Percentiles rank a stretch among this genome's conserved stretches.
Evolutionary conservation across 2,329 filamentous ascomycete genomes (phyloP).

Genomic region (Aspergillus sp.): DNA sequence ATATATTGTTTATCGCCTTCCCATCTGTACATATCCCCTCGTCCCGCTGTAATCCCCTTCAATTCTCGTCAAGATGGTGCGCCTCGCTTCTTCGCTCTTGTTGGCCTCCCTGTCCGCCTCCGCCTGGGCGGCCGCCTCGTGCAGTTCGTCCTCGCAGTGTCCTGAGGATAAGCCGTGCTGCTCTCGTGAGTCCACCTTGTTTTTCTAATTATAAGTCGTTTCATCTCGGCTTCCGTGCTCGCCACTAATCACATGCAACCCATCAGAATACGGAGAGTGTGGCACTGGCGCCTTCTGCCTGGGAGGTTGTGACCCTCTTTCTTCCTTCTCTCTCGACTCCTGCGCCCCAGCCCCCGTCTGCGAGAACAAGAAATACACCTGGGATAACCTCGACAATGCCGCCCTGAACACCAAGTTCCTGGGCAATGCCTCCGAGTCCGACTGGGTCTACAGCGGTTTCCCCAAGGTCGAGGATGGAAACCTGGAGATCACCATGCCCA

Average conservation of each 20-base stretch:
- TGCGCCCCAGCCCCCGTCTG: conserved; percentile 65
- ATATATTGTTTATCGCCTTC: too few species aligned
- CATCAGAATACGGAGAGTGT: conserved; percentile 81
- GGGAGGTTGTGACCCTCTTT: conserved; percentile 85
- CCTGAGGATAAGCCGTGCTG: conserved; percentile 71
- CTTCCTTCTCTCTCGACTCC: conserved; percentile 76
- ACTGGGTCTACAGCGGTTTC: conserved; percentile 85
- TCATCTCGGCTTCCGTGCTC: conserved; percentile 1
- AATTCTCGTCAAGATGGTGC: conserved; percentile 26
- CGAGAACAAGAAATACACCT: conserved; percentile 66
- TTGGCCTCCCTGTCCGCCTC: conserved; percentile 30
- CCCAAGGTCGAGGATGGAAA: conserved; percentile 59
- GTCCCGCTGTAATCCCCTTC: too few species aligned
- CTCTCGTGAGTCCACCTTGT: conserved; percentile 58
- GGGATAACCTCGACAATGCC: conserved; percentile 67
- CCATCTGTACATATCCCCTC: too few species aligned
- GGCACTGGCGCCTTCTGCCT: conserved; percentile 93
- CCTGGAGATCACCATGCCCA: conserved; percentile 83
- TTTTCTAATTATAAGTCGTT: too few species aligned
- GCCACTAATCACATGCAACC: conserved; percentile 1
- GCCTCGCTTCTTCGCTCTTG: conserved; percentile 26
- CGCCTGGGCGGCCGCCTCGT: conserved; percentile 26
- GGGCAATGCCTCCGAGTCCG: conserved; percentile 70
- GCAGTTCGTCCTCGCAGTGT: conserved; percentile 54
- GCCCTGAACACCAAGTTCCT: conserved; percentile 74